Evolutionary conservation across 2,329 filamentous ascomycete species (phyloP), one percentile per base, ranked within the genome.

Genomic region (Acrodontium crateriforme): DNA sequence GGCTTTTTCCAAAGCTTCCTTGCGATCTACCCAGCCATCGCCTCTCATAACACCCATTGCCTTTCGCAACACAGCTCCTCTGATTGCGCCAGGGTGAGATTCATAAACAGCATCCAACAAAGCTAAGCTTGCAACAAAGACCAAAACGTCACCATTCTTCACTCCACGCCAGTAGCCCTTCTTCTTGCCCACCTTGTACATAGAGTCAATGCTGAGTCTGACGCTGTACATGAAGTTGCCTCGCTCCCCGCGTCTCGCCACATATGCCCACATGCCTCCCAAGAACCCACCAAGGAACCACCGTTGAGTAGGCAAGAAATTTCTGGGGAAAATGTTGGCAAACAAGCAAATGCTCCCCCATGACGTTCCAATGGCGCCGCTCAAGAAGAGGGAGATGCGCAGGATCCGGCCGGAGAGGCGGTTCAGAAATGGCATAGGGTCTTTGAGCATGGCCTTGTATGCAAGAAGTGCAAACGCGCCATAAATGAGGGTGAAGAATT

Each of bases 161-260:
- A 89, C 67, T 8, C 81, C 81, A 39, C 69, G 73, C 83, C 87
- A 93, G 73, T 83, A 83, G 2, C 82, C 70, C 18, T 77, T 65
- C 71, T 95, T 95, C 30, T 79, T 71, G n/a, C 85, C 84, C 0
- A 92, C 82, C 61, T 92, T 92, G 82, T 84, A 95, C 24, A 84
- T 55, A 19, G 73, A 81, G 50, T 92, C 80, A 16, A 93, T 63
- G 34, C 78, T 83, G n/a, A 76, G 60, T 2, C 85, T 68, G 16
- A 79, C 72, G 38, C 72, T 75, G 54, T 89, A 89, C 35, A 94
- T 45, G 54, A 91, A 92, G 30, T 81, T 69, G 1, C 67, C 64
- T 10, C 79, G 60, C 22, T 76, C 70, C 35, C 67, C 60, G 27
- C 63, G 61, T 24, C 75, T 63, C 48, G 84, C 78, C 2, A 93